Conservation (phyloP, 345 rosid species). For the Sapria himalayana region DNA sequence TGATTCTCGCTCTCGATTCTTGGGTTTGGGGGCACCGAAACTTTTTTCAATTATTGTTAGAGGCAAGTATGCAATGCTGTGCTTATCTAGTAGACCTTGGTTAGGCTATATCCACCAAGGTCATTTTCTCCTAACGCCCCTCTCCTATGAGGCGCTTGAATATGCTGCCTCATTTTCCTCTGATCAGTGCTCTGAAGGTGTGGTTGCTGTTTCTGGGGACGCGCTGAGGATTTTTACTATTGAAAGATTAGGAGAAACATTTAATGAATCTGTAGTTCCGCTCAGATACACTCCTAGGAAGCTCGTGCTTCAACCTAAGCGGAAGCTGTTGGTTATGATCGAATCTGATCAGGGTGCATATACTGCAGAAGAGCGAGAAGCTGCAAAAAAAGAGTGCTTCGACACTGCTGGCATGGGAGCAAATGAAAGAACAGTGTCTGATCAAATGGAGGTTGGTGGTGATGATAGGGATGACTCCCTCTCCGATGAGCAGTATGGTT, state of each 20-base stretch:
- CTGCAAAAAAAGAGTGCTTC: conserved; percentile 73
- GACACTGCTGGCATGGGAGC: conserved; percentile 70
- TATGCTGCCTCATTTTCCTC: conserved; percentile 94
- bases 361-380: conserved; percentile 92
- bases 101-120: conserved; percentile 97
- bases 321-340: conserved; percentile 57
- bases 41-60: conserved; percentile 64
- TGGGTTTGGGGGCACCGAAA: conserved; percentile 84
- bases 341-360: conserved; percentile 97
- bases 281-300: conserved; percentile 91
- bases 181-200: conserved; percentile 98
- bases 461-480: conserved; percentile 74
- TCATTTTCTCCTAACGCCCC: conserved; percentile 77
- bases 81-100: conserved; percentile 96
- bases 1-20: conserved; percentile 86
- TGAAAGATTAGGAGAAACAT: conserved; percentile 88
- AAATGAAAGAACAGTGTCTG: conserved; percentile 41
- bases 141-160: conserved; percentile 88
- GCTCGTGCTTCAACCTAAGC: conserved; percentile 66
- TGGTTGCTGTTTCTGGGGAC: conserved; percentile 87
- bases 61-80: conserved; percentile 86
- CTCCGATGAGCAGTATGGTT: conserved; percentile 93
- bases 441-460: conserved; percentile 57
- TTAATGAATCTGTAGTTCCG: conserved; percentile 78
- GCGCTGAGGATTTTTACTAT: conserved; percentile 87